Percentiles rank a stretch among this genome's conserved stretches.
phyloP scores from a whole-genome alignment of 805 yeast species.

The Candida adriatica region DNA sequence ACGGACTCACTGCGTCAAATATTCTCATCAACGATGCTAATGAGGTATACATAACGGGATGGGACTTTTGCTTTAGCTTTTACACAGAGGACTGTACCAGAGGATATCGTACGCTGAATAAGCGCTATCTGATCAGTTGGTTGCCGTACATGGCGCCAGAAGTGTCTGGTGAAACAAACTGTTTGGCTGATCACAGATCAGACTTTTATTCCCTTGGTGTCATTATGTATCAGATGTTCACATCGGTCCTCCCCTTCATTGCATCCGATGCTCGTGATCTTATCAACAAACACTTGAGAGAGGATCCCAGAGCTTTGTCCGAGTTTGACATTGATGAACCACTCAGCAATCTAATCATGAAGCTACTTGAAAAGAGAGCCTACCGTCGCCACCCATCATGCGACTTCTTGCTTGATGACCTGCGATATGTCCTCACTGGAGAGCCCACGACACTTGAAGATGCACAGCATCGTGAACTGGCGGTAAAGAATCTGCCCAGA shows the following conservation, averaged over 20 bases:
- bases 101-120: slow-evolving; percentile 36
- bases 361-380: slow-evolving; percentile 35
- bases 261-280: slow-evolving; percentile 33
- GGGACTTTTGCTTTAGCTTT: slow-evolving; percentile 41
- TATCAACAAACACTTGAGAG: slow-evolving; percentile 33
- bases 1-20: slow-evolving; percentile 36
- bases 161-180: slow-evolving; percentile 32
- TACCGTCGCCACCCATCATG: slow-evolving; percentile 32
- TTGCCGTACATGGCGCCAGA: slow-evolving; percentile 47
- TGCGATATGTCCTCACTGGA: slow-evolving; percentile 17
- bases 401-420: slow-evolving; percentile 30
- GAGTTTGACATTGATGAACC: slow-evolving; percentile 15
- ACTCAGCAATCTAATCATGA: slow-evolving; percentile 35
- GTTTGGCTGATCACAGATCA: slow-evolving; percentile 37
- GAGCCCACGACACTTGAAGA: slow-evolving; percentile 10
- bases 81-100: slow-evolving; percentile 34
- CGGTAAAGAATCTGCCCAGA: slow-evolving; percentile 17
- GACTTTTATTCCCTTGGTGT: slow-evolving; percentile 45
- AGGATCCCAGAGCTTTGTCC: slow-evolving; percentile 36
- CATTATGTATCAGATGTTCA: slow-evolving; percentile 40
- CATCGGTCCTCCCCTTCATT: slow-evolving; percentile 38
- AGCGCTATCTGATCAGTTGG: slow-evolving; percentile 30
- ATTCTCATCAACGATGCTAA: slow-evolving; percentile 31
- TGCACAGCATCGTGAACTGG: slow-evolving; percentile 3
- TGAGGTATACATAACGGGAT: slow-evolving; percentile 35